Evolutionary conservation across 2,329 filamentous ascomycete species (phyloP).

Genomic region (Helotiales sp.): DNA sequence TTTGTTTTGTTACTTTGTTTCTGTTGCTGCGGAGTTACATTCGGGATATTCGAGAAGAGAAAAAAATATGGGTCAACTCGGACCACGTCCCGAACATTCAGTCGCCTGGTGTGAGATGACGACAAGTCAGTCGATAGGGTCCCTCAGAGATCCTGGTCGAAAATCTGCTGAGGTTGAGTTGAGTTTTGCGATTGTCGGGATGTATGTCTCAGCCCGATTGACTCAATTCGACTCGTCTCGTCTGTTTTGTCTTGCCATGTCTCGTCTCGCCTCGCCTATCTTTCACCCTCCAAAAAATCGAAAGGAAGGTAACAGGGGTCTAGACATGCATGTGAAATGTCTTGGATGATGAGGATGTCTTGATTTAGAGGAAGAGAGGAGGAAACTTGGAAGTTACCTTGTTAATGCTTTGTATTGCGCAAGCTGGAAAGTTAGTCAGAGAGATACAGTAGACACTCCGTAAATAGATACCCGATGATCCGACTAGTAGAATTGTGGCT

Average conservation of each 20-base stretch:
- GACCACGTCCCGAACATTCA: not conserved
- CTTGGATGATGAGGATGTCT: too few relatives aligned
- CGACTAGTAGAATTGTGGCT: not conserved
- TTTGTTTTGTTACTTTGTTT: not conserved
- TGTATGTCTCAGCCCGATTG: conserved; percentile 4
- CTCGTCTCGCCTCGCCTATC: not conserved
- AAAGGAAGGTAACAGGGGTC: not conserved
- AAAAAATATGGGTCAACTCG: not conserved
- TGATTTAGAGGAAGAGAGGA: not conserved
- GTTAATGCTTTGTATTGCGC: not conserved
- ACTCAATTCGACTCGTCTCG: not conserved
- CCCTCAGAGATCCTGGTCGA: not conserved
- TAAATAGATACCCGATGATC: not conserved
- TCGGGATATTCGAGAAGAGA: not conserved
- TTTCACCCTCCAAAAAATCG: not conserved
- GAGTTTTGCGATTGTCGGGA: conserved; percentile 6
- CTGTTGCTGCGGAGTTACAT: not conserved
- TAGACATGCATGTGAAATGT: not conserved
- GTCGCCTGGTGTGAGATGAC: not conserved
- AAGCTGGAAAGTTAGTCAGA: too few relatives aligned
- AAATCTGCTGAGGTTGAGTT: conserved; percentile 7
- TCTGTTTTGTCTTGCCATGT: not conserved
- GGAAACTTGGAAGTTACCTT: not conserved
- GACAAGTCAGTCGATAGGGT: not conserved
- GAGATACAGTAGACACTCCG: too few relatives aligned